A percentile compares a stretch with the other conserved stretches of the same genome.
Conservation (phyloP, 176 grass and related monocot genomes). For the Echinochloa phyllopogon region DNA sequence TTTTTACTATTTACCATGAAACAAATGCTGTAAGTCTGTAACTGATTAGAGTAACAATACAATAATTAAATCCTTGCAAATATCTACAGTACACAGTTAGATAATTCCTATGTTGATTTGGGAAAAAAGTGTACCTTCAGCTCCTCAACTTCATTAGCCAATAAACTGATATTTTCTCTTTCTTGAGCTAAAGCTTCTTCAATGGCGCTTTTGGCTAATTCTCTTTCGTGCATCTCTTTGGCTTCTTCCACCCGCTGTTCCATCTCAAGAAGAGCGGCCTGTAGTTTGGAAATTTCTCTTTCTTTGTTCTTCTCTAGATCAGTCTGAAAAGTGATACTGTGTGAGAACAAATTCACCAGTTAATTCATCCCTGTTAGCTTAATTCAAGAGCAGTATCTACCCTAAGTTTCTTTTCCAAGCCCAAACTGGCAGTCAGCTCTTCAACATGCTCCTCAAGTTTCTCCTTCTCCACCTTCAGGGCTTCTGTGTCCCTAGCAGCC, state of each 20-base stretch:
- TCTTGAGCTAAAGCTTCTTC: slow-evolving; percentile 72
- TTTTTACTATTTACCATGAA: slow-evolving; percentile 17
- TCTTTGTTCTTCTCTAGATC: slow-evolving; percentile 69
- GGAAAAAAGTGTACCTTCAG: slow-evolving; percentile 57
- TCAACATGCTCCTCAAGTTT: slow-evolving; percentile 75
- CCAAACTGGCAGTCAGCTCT: slow-evolving; percentile 62
- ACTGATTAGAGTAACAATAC: background rate
- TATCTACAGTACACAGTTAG: background rate
- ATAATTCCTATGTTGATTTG: slow-evolving; percentile 14
- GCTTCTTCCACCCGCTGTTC: slow-evolving; percentile 59
- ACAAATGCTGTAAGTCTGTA: background rate
- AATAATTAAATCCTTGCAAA: background rate
- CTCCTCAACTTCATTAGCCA: slow-evolving; percentile 59
- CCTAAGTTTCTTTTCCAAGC: slow-evolving; percentile 69
- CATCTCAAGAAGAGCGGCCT: slow-evolving; percentile 58
- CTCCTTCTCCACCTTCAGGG: slow-evolving; percentile 68
- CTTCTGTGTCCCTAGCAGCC: slow-evolving; percentile 79
- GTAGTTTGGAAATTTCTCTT: slow-evolving; percentile 66
- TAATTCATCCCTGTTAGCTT: slow-evolving; percentile 25
- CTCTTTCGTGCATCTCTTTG: slow-evolving; percentile 53
- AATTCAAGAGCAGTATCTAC: slow-evolving; percentile 48
- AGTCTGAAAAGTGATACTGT: slow-evolving; percentile 43
- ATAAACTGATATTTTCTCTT: slow-evolving; percentile 53
- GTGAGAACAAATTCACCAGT: slow-evolving; percentile 31
- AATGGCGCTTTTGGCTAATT: slow-evolving; percentile 57